Conservation (phyloP, 768 basidiomycete genomes). For the Xerocomellus amylosporus region DNA sequence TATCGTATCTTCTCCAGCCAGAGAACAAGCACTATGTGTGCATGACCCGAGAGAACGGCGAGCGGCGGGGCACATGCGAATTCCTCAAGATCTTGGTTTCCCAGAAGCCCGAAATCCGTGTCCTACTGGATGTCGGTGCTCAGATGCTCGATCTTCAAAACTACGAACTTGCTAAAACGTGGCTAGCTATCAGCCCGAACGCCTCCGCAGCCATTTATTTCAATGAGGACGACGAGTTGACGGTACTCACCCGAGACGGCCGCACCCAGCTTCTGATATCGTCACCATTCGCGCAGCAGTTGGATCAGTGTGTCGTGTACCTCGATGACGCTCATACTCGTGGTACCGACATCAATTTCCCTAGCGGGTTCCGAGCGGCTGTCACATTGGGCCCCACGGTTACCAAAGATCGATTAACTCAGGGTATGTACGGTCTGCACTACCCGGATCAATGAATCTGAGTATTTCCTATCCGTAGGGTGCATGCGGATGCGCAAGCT, state of each 20-base stretch:
- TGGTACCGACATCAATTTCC: conserved; percentile 40
- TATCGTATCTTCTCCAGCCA: conserved; percentile 30
- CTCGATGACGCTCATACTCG: conserved; percentile 42
- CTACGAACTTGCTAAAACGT: conserved; percentile 36
- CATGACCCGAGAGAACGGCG: conserved; percentile 5
- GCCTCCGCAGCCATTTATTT: conserved; percentile 33
- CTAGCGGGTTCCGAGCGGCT: conserved; percentile 32
- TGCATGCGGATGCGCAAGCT: conserved; percentile 55
- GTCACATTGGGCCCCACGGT: conserved; percentile 40
- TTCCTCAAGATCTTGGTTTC: conserved; percentile 32
- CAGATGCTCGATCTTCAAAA: conserved; percentile 54
- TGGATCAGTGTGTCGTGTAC: conserved; percentile 36
- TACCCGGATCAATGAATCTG: not conserved
- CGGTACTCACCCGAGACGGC: conserved; percentile 31
- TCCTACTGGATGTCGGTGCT: conserved; percentile 54
- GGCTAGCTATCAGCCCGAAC: conserved; percentile 34
- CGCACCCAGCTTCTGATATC: conserved; percentile 27
- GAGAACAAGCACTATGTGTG: conserved; percentile 20
- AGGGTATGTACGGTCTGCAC: conserved; percentile 24
- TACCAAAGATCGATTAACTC: conserved; percentile 36
- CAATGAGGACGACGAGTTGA: conserved; percentile 32
- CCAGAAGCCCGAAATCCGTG: conserved; percentile 39
- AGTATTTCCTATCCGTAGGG: conserved; percentile 26
- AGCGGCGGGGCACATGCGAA: conserved; percentile 11
- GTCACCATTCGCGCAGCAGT: conserved; percentile 34